phyloP scores from a whole-genome alignment of 306 rosid species.

The Vachellia pachyceras region DNA sequence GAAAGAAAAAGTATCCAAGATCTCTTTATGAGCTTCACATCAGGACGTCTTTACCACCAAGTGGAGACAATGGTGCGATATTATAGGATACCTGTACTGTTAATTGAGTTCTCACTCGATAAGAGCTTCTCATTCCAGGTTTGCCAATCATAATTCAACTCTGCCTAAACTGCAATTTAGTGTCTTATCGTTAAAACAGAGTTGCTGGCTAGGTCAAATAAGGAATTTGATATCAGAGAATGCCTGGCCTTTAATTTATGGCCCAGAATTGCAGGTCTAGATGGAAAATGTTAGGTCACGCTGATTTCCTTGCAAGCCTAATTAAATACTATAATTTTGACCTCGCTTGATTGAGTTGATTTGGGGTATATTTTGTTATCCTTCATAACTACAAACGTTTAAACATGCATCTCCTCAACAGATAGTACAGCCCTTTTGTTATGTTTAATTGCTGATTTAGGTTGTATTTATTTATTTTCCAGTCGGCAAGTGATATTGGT shows the following conservation, averaged over 20 bases:
- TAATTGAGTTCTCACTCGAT: constrained; percentile 95
- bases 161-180: constrained; percentile 6
- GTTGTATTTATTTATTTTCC: constrained; percentile 41
- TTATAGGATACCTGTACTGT: constrained; percentile 90
- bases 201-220: constrained; percentile 14
- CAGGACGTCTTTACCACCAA: constrained; percentile 97
- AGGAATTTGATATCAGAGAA: constrained; percentile 7
- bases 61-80: constrained; percentile 95
- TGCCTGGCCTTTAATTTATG: constrained; percentile 21
- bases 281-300: constrained; percentile 6
- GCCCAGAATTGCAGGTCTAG: not conserved
- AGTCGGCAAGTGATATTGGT: constrained; percentile 95
- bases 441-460: not conserved
- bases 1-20: constrained; percentile 99
- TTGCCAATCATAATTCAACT: constrained; percentile 22
- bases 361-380: constrained; percentile 16
- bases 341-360: constrained; percentile 22
- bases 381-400: constrained; percentile 23
- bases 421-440: not conserved
- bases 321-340: constrained; percentile 16
- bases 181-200: not conserved
- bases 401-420: not conserved
- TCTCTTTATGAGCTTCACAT: constrained; percentile 94
- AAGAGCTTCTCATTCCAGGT: constrained; percentile 99
- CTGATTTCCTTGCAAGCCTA: constrained; percentile 19